Conservation (phyloP, 495 filamentous ascomycete species). For the Massariosphaeria phaeospora region DNA sequence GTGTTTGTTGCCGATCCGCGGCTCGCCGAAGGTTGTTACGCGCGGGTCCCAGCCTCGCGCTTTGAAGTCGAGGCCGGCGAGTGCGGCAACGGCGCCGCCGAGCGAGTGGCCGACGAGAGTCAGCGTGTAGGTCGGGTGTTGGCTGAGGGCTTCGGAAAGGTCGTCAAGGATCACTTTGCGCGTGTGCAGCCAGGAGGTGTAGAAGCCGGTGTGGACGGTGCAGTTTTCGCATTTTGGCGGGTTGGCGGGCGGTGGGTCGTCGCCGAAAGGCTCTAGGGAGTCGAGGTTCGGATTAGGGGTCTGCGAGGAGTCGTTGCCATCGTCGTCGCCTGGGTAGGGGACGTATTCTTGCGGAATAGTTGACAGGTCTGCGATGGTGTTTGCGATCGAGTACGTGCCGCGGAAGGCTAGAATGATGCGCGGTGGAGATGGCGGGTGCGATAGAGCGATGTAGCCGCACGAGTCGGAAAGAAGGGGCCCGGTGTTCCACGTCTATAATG, state of each 20-base stretch:
- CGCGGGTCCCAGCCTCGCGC: conserved; percentile 62
- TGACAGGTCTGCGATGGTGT: conserved; percentile 82
- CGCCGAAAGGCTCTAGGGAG: background rate
- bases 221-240: conserved; percentile 64
- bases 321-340: conserved; percentile 63
- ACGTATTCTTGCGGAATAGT: conserved; percentile 85
- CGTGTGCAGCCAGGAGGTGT: conserved; percentile 72
- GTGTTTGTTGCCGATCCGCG: conserved; percentile 70
- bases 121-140: conserved; percentile 66
- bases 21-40: conserved; percentile 92
- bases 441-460: conserved; percentile 88
- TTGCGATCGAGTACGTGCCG: conserved; percentile 87
- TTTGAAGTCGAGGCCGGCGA: conserved; percentile 74
- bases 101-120: conserved; percentile 85
- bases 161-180: conserved; percentile 58
- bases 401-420: conserved; percentile 88
- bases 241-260: conserved; percentile 19
- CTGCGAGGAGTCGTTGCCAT: conserved; percentile 39
- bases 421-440: conserved; percentile 55
- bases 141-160: conserved; percentile 49
- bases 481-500: conserved; percentile 74
- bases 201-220: conserved; percentile 88
- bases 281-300: background rate
- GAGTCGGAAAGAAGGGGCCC: conserved; percentile 81
- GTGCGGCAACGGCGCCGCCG: conserved; percentile 83